These are phyloP conservation scores for Auricularia sp. DNA, from an alignment of 768 basidiomycete species.

Conservation along the genomic window DNA sequence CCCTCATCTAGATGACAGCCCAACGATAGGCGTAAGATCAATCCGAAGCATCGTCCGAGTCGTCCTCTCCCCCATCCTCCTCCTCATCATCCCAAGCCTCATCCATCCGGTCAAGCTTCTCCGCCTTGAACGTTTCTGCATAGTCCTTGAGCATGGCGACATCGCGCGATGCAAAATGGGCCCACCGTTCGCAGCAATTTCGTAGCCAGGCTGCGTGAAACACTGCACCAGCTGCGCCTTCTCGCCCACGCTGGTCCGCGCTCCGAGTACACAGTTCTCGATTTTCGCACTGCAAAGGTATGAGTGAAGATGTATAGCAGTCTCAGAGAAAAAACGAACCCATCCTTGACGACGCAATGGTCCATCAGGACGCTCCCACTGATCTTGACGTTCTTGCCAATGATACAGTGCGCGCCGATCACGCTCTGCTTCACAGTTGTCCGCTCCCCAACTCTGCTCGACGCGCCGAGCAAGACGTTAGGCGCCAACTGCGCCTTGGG, in stretches of 20 bases:
- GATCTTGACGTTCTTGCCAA: conserved; percentile 79
- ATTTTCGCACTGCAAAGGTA: conserved; percentile 48
- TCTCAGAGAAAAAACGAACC: conserved; percentile 37
- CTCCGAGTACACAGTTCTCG: conserved; percentile 67
- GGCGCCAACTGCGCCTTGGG: conserved; percentile 72
- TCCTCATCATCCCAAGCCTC: conserved; percentile 9
- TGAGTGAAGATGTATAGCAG: not conserved
- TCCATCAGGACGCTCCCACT: conserved; percentile 76
- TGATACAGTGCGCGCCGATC: conserved; percentile 72
- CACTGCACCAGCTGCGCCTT: conserved; percentile 61
- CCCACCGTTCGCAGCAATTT: conserved; percentile 53
- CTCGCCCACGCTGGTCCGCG: conserved; percentile 57
- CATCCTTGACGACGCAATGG: conserved; percentile 80
- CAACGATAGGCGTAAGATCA: too few relatives aligned
- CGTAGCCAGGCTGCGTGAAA: conserved; percentile 70
- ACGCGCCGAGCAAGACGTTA: conserved; percentile 74
- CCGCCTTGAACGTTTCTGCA: conserved; percentile 44
- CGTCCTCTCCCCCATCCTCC: conserved; percentile 15
- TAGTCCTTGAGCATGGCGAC: not conserved
- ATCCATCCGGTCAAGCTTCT: conserved; percentile 38
- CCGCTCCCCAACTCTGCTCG: conserved; percentile 71
- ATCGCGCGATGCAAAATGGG: not conserved
- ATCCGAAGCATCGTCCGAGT: conserved; percentile 9
- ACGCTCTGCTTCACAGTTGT: conserved; percentile 71
- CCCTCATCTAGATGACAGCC: too few relatives aligned